Evolutionary conservation across 2,329 filamentous ascomycete species (phyloP), one percentile per base, ranked within the genome.

Genomic region (Claviceps citrina): DNA sequence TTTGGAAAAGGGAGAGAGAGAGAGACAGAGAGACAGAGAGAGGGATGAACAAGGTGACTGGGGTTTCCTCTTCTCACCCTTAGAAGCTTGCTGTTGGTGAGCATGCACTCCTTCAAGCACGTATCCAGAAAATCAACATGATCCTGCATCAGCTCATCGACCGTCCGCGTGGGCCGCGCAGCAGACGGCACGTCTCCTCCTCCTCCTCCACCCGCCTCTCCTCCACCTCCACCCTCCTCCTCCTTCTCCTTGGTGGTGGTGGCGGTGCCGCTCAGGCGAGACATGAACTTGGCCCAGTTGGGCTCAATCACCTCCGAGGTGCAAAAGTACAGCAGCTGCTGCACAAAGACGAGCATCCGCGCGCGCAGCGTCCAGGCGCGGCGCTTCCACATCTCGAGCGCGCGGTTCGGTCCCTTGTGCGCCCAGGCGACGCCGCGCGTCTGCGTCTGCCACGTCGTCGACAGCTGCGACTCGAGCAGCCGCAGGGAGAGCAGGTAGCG

Each of bases 41-140:
- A 15, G 7, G n/a, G n/a, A 7, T 16, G 15, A 31, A 18, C 13
- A 8, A 15, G 28, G 28, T 15, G 5, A 5, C 8, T 7, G 28
- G n/a, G 7, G 13, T 19, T 31, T 13, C 10, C 60, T n/a, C n/a
- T n/a, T n/a, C 68, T 48, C 71, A 94, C 89, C 62, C 85, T 81
- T 5, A 98, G 65, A 6, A 98, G 70, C 64, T 94, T 95, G 55
- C 84, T 85, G 59, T 98, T 95, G 16, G 91, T 98, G 47, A 98
- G 70, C 86, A 96, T 96, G 66, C 91, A 96, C 63, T 96, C 91
- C 63, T 96, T 98, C 52, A 98, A 68, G 58, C 91, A 98, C 4
- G 91, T 96, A 52, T 95, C 91, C 36, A 98, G 65, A 58, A 98
- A 98, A 61, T 96, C 91, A 44, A 98, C 87, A 62, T 98, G 91